These are phyloP conservation scores for Podosphaera fusca DNA, from an alignment of 2,329 filamentous ascomycete genomes.

Conservation along the genomic window DNA sequence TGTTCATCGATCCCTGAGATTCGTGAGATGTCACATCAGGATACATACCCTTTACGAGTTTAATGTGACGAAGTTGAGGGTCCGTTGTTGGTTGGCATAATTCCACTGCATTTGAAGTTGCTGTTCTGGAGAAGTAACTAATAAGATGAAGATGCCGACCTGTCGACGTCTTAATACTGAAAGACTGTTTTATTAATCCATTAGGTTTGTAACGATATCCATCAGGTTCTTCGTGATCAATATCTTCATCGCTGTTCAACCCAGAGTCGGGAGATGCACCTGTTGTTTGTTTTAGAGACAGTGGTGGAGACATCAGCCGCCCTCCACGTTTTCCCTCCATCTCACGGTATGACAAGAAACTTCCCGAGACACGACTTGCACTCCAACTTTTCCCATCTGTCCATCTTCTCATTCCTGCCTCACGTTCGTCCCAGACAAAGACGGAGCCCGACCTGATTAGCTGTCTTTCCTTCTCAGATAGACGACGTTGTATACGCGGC, in stretches of 20 bases:
- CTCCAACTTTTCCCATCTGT: conserved; percentile 99
- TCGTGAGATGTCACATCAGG: conserved; percentile 88
- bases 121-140: conserved; percentile 68
- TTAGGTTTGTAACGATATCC: conserved; percentile 91
- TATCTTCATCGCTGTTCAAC: conserved; percentile 56
- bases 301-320: conserved; percentile 36
- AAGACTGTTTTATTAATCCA: conserved; percentile 97
- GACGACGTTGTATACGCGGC: conserved; percentile 77
- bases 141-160: conserved; percentile 90
- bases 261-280: conserved; percentile 69
- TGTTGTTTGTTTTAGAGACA: conserved; percentile 27
- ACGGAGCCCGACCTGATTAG: conserved; percentile 91
- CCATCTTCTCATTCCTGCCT: conserved; percentile 96
- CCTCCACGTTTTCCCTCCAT: conserved; percentile 97
- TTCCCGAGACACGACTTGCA: conserved; percentile 86
- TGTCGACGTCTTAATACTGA: conserved; percentile 85
- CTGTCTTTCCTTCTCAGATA: conserved; percentile 94
- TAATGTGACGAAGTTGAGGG: conserved; percentile 54
- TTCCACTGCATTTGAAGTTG: conserved; percentile 46
- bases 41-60: conserved; percentile 85
- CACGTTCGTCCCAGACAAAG: conserved; percentile 98
- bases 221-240: conserved; percentile 51
- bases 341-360: conserved; percentile 89
- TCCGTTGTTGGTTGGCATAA: conserved; percentile 68
- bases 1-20: conserved; percentile 58